Conservation (phyloP, 306 rosid species). For the Cucurbita argyrosperma region DNA sequence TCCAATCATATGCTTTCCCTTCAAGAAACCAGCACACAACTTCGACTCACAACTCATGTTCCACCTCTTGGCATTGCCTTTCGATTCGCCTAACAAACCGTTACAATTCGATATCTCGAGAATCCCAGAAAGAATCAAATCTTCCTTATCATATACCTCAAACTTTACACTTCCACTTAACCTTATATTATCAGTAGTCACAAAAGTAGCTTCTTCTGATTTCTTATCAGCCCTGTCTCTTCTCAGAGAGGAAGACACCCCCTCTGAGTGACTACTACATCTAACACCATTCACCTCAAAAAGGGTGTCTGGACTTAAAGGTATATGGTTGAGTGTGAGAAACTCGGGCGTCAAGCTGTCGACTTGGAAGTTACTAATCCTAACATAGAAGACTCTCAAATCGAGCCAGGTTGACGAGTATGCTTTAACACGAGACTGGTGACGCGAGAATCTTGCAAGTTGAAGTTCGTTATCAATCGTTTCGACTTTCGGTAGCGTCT, state of each 20-base stretch:
- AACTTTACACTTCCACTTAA: constrained; percentile 65
- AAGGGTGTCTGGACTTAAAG: constrained; percentile 61
- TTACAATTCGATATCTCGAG: constrained; percentile 56
- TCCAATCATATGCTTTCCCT: constrained; percentile 39
- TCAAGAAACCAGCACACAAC: constrained; percentile 44
- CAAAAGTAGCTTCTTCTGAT: constrained; percentile 78
- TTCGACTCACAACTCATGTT: constrained; percentile 60
- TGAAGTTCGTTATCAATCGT: constrained; percentile 16
- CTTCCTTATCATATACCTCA: constrained; percentile 59
- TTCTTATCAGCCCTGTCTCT: constrained; percentile 78
- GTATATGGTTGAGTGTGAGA: constrained; percentile 61
- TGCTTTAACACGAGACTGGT: constrained; percentile 34
- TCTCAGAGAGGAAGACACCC: constrained; percentile 61
- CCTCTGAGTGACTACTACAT: constrained; percentile 45
- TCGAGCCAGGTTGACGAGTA: constrained; percentile 57
- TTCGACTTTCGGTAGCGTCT: constrained; percentile 19
- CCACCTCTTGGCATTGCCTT: constrained; percentile 41
- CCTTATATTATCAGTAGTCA: constrained; percentile 68
- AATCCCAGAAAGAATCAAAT: constrained; percentile 58
- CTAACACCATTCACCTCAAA: constrained; percentile 79
- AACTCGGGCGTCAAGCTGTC: constrained; percentile 60
- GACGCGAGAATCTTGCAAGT: constrained; percentile 33
- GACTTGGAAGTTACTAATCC: constrained; percentile 51
- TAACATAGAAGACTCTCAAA: constrained; percentile 78
- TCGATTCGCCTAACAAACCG: constrained; percentile 41